phyloP scores from a whole-genome alignment of 1,284 basidiomycete species.

The Cutaneotrichosporon daszewskae region DNA sequence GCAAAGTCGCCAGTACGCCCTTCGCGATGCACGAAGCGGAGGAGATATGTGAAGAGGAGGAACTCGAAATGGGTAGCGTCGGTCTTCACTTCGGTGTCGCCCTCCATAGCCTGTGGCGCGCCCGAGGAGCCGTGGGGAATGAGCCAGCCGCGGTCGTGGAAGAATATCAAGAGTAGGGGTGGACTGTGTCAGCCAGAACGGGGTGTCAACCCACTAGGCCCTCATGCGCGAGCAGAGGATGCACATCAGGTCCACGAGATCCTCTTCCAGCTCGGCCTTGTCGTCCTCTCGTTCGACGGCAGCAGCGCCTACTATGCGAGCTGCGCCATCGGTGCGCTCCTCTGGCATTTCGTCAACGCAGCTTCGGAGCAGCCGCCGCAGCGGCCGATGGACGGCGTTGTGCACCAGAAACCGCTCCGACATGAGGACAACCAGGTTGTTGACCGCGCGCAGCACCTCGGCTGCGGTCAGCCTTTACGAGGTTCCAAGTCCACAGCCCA shows the following conservation, averaged over 20 bases:
- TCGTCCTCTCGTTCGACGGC: conserved; percentile 49
- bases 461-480: conserved; percentile 49
- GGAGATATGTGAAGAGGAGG: conserved; percentile 87
- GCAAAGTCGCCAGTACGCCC: conserved; percentile 91
- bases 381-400: conserved; percentile 80
- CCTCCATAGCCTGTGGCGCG: conserved; percentile 2
- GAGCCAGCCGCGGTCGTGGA: conserved; percentile 67
- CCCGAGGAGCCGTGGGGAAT: conserved; percentile 17
- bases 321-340: conserved; percentile 69
- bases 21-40: conserved; percentile 92
- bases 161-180: conserved; percentile 89
- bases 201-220: conserved; percentile 54
- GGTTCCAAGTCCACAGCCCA: background rate
- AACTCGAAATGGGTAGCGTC: conserved; percentile 69
- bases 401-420: conserved; percentile 89
- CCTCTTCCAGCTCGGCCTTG: conserved; percentile 31
- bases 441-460: conserved; percentile 72
- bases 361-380: conserved; percentile 74
- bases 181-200: conserved; percentile 46
- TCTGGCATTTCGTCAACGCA: conserved; percentile 80
- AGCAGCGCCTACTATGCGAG: conserved; percentile 69
- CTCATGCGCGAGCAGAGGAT: conserved; percentile 84
- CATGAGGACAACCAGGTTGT: conserved; percentile 79
- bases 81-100: background rate
- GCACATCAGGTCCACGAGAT: conserved; percentile 84